A percentile compares a stretch with the other conserved stretches of the same genome.
These are phyloP conservation scores for Sodiomyces alkalinus DNA, from an alignment of 2,329 filamentous ascomycete genomes.

Conservation along the genomic window DNA sequence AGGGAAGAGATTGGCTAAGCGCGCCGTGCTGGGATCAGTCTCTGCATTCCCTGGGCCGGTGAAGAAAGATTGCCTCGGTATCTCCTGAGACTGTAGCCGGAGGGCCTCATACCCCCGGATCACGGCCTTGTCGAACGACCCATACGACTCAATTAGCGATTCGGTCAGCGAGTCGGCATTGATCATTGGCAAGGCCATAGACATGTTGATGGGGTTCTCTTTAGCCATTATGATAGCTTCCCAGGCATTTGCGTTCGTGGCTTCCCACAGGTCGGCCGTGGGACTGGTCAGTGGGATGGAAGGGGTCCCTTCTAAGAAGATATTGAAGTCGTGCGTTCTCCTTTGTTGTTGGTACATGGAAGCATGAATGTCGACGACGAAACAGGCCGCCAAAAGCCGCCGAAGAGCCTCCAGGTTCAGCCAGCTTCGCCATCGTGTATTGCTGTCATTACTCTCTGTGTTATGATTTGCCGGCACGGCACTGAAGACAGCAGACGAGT, in stretches of 20 bases:
- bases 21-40: slow-evolving; percentile 9
- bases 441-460: slow-evolving; percentile 11
- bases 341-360: slow-evolving; percentile 37
- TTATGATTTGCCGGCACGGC: slow-evolving; percentile 10
- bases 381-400: slow-evolving; percentile 39
- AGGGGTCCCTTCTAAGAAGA: slow-evolving; percentile 17
- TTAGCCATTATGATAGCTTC: slow-evolving; percentile 16
- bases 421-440: slow-evolving; percentile 35
- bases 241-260: slow-evolving; percentile 30
- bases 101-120: slow-evolving; percentile 24
- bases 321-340: slow-evolving; percentile 19
- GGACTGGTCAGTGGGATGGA: slow-evolving; percentile 30
- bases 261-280: slow-evolving; percentile 33
- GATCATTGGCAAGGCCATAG: slow-evolving; percentile 3
- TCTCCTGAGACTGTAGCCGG: slow-evolving; percentile 19
- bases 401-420: slow-evolving; percentile 34
- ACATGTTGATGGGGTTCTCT: slow-evolving; percentile 1
- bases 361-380: slow-evolving; percentile 40
- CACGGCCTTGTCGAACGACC: slow-evolving; percentile 22
- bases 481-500: slow-evolving; percentile 14
- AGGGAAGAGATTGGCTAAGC: slow-evolving; percentile 26
- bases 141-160: slow-evolving; percentile 18
- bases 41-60: slow-evolving; percentile 7
- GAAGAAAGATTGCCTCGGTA: slow-evolving; percentile 11
- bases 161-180: slow-evolving; percentile 19